Base-by-base conservation (phyloP, 2,329 filamentous ascomycete genomes). In the Pyrenophora teres region DNA sequence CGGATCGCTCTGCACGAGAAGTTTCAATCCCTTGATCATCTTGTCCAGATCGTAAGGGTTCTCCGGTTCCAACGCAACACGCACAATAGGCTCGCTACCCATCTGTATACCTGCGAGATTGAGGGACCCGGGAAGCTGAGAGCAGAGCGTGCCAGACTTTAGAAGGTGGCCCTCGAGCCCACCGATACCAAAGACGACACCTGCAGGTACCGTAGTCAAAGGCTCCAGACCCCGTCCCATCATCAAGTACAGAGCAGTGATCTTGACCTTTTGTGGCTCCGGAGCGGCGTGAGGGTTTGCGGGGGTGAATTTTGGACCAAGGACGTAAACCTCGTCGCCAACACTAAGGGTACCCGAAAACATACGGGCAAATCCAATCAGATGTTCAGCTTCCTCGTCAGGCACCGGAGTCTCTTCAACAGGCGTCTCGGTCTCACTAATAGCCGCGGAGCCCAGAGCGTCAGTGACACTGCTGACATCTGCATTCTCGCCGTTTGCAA, bases 71-170 rank as follows among this genome's bases (percentile, higher is more conserved):
- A 99, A 79, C 0, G 94, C 92, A 16, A 99, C 93, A 43, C 94
- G 88, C 5, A 99, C 94, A 57, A 99, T 99, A 1, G 94, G 94
- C 46, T 93, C 88, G 4, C 88, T 89, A 27, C 85, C 85, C 74
- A 92, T 86, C 47, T 81, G 85, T 7, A 97, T 86, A 57, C 93
- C 93, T 0, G 92, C 94, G 45, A 99, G 78, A 74, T 99, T 99
- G 63, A 95, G 86, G 6, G 90, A 87, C 13, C 94, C 94, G 41
- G 91, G 87, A 0, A 95, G 78, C 58, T 89, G 88, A 59, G 90
- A 96, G 77, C 92, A 97, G 3, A 99, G 80, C 0, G 94, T 99
- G 10, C 92, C 94, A 1, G 92, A 95, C 73, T 99, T 99, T 47
- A 99, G 81, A n/a, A 99, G 88, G 55, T 93, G 88, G 13, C 92